Percentiles rank a stretch among this genome's conserved stretches.
Evolutionary conservation across 805 yeast species (phyloP).

Genomic region (Yamadazyma paraphyllophila): DNA sequence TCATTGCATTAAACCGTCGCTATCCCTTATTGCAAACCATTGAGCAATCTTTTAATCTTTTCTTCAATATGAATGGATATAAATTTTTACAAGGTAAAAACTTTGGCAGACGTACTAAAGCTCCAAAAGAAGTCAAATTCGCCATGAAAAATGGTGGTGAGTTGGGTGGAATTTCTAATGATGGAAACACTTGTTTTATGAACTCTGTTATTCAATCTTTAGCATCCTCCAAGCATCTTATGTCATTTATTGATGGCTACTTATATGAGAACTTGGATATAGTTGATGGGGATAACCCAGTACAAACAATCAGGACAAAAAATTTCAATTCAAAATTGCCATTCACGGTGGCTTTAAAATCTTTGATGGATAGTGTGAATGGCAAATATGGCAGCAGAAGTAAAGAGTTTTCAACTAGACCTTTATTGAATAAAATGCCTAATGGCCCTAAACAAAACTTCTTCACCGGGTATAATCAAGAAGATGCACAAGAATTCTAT

Average conservation of each 20-base stretch:
- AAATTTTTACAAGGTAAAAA: constrained; percentile 11
- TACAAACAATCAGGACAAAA: constrained; percentile 8
- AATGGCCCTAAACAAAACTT: constrained; percentile 77
- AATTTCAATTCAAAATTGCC: constrained; percentile 25
- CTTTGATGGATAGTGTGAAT: constrained; percentile 56
- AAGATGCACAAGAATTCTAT: constrained; percentile 95
- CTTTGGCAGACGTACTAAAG: constrained; percentile 11
- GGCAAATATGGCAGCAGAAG: constrained; percentile 50
- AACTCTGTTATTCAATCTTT: constrained; percentile 83
- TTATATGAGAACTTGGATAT: constrained; percentile 24
- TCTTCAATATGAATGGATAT: constrained; percentile 6
- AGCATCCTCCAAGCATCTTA: constrained; percentile 66
- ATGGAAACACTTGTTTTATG: constrained; percentile 94
- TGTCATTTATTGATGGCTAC: constrained; percentile 51
- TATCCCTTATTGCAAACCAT: neutral
- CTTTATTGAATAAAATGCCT: constrained; percentile 63
- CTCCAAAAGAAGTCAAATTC: constrained; percentile 28
- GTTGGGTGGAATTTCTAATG: constrained; percentile 83
- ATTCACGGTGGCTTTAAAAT: constrained; percentile 55
- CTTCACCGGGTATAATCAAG: constrained; percentile 84
- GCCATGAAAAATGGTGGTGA: constrained; percentile 65
- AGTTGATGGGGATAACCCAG: constrained; percentile 12
- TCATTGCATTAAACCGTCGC: constrained; percentile 1
- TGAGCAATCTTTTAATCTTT: neutral
- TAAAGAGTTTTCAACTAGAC: constrained; percentile 61